Base-by-base conservation (phyloP, 805 yeast genomes). In the Saccharomyces jurei region DNA sequence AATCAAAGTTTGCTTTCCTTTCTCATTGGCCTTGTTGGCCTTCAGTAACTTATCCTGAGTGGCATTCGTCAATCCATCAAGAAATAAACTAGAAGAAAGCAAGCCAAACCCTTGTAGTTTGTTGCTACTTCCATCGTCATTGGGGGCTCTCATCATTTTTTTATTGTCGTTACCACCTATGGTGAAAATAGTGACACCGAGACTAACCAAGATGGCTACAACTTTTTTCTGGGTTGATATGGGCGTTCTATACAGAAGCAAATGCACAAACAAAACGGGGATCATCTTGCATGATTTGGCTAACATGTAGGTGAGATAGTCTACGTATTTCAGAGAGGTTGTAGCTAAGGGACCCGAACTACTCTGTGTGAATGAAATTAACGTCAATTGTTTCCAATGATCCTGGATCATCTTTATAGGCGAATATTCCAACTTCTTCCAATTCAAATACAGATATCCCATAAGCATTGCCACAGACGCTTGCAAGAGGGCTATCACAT, bases 211-310 rank as follows among this genome's bases (percentile, higher is more conserved):
- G 0, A 74, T 58, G 0, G 96, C 97, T 21, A 92, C 95, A 14
- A 80, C 56, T 66, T 87, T 87, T 70, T 94, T 94, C 71, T 84
- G 82, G 1, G 70, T 53, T 0, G 97, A 90, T 68, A 89, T 92
- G 52, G 71, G 72, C 3, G 87, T 81, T 47, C 86, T 77, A 71
- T 90, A 92, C 11, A 88, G 62, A 14, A 82, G 60, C 54, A 84
- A 72, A 64, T 90, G 97, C 2, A 94, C 87, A 32, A 87, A 66
- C 86, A 94, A 83, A n/a, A 92, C 96, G 0, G 99, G 99, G 25
- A 94, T 81, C 69, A 94, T 77, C 64, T 94, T 94, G 68, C 98
- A 92, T 53, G 96, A 86, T 67, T 94, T 94, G 21, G 97, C 96
- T 57, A 94, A 77, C 58, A 92, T 78, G 62, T 81, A 86, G 0